Base-by-base conservation (phyloP, 805 yeast species). In the Pichia nakasei region DNA sequence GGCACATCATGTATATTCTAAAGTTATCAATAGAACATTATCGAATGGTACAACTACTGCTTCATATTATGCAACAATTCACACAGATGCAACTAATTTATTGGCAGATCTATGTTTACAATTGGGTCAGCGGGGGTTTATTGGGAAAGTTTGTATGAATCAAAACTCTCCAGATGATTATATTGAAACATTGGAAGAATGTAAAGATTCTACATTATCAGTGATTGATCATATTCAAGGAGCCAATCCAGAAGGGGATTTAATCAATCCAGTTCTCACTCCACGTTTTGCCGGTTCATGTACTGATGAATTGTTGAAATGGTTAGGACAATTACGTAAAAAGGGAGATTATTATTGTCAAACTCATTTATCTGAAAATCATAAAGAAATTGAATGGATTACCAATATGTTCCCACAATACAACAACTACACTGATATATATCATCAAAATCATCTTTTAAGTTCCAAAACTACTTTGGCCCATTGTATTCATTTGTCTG, bases 111-210 rank as follows among this genome's bases (percentile, higher is more conserved):
- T 83, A 15, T 78, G 91, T 31, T 64, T 80, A 12, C 48, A 67
- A 34, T 52, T 66, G 26, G 95, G 96, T 33, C 97, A 89, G 63
- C 69, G 97, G 48, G 96, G 96, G 0, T 73, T 85, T 43, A 78
- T 93, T 33, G 98, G 98, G 4, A 82, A 91, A 54, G 95, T 87
- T 19, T 93, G 97, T 59, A 93, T 93, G 97, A 82, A 88, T 58
- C 73, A 76, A 48, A 81, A 85, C 64, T 76, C 86, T 1, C 94
- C 93, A 0, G 82, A 75, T 26, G 82, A 76, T 58, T 78, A 85
- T 60, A 59, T 68, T 36, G 89, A 85, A 54, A 66, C 78, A 1
- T 59, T 55, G 24, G 63, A 76, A 22, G 77, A 74, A 33, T 73
- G 84, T 32, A 59, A 80, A 35, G 54, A 63, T 18, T 70, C 80